Evolutionary conservation across 305 asterid species (phyloP), one percentile per base, ranked within the genome.

Genomic region (Fraxinus angustifolia): DNA sequence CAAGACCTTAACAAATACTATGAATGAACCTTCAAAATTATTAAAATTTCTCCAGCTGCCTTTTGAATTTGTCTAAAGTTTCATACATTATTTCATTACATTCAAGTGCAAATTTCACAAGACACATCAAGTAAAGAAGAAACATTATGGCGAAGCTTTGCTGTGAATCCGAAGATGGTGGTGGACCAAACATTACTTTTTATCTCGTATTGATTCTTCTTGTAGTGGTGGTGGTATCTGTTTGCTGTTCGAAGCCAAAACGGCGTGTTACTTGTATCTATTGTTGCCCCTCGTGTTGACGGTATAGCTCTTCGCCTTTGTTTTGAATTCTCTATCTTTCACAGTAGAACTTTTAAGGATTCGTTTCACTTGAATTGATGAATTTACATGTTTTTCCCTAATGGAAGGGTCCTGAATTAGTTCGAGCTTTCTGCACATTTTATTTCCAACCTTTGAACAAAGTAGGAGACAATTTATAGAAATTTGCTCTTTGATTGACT

Each of bases 101-200:
- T 30, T 28, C 16, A 14, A 68, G 17, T 65, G 21, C 10, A 68
- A 31, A 36, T 28, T 30, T 68, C 74, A 30, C 0, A 30, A 14
- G 74, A 30, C 72, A 21, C 36, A 50, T 16, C 74, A 4, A 16
- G 60, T 4, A 4, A 14, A 28, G 74, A 30, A 68, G 74, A 68
- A 31, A 68, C 21, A 68, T 30, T 28, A 90, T 90, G 91, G 90
- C 84, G 75, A 82, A 82, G 76, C 0, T 76, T 48, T 88, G 90
- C 77, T 86, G 93, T 65, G 75, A 81, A 33, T 86, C 84, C 0
- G 86, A 77, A 0, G 89, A 73, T 31, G 82, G 88, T 14, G 81
- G 81, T 14, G 82, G 81, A n/a, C 7, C 85, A 6, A 60, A 82
- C 74, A 14, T 81, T 33, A 74, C 30, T 17, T 42, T 80, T 12